Percentiles rank a stretch among this genome's conserved stretches.
Conservation (phyloP, 345 rosid species). For the Salix dunnii region DNA sequence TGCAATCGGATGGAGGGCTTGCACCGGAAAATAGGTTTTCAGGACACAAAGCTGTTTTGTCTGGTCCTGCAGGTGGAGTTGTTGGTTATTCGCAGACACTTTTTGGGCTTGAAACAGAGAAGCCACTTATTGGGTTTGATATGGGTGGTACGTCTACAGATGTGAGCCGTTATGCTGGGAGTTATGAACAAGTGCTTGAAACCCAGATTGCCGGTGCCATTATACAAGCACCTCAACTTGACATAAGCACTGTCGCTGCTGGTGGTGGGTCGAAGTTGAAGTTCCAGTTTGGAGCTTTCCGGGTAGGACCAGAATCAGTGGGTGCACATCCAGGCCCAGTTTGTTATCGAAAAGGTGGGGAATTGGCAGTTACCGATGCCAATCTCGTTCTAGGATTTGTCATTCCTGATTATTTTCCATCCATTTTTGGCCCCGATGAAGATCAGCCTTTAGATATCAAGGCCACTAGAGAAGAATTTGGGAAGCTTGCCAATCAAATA, state of each 20-base stretch:
- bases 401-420: constrained; percentile 90
- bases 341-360: constrained; percentile 92
- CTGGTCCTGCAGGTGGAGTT: constrained; percentile 99
- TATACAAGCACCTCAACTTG: constrained; percentile 98
- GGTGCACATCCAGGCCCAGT: constrained; percentile 99
- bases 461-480: constrained; percentile 70
- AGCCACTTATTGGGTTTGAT: constrained; percentile 94
- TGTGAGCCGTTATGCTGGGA: constrained; percentile 95
- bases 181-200: constrained; percentile 94
- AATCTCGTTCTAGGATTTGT: constrained; percentile 81
- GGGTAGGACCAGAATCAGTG: constrained; percentile 93
- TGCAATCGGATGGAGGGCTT: constrained; percentile 98
- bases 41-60: constrained; percentile 93
- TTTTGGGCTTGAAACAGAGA: constrained; percentile 82
- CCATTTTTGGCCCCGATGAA: constrained; percentile 85
- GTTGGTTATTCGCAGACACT: constrained; percentile 96
- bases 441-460: constrained; percentile 73
- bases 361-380: constrained; percentile 91
- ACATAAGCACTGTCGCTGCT: constrained; percentile 95
- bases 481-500: constrained; percentile 68
- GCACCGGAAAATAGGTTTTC: constrained; percentile 92
- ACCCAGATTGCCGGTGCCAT: constrained; percentile 95
- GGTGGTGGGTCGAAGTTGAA: constrained; percentile 95
- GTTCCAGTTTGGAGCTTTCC: constrained; percentile 89
- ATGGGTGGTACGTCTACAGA: constrained; percentile 99